Evolutionary conservation across 768 basidiomycete genomes (phyloP).

Genomic region (Mycena pura): DNA sequence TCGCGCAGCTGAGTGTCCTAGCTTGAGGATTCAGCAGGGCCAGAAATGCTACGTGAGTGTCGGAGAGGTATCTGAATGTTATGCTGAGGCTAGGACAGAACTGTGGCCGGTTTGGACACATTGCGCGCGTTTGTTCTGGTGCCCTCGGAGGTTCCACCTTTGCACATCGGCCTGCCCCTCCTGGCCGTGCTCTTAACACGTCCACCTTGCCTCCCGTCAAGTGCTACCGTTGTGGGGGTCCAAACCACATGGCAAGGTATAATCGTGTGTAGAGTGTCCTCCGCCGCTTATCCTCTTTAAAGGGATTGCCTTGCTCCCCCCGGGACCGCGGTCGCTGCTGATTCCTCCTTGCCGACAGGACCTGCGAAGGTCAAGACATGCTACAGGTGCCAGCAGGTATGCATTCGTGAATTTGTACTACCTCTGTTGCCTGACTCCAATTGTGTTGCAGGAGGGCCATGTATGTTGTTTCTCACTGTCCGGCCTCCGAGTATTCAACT

Average conservation of each 20-base stretch:
- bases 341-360: constrained; percentile 51
- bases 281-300: constrained; percentile 3
- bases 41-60: constrained; percentile 85
- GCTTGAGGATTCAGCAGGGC: constrained; percentile 70
- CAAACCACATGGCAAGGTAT: constrained; percentile 87
- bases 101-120: constrained; percentile 84
- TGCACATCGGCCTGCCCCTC: constrained; percentile 72
- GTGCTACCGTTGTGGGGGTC: constrained; percentile 89
- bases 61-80: constrained; percentile 2
- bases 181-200: constrained; percentile 77
- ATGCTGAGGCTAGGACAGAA: constrained; percentile 50
- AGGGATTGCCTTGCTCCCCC: constrained; percentile 86
- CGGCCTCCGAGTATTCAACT: not conserved
- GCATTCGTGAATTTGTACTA: no score
- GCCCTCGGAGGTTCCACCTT: constrained; percentile 51
- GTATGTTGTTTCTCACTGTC: constrained; percentile 50
- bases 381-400: constrained; percentile 88
- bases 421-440: no score
- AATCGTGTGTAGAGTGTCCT: constrained; percentile 6
- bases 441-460: constrained; percentile 89
- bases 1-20: constrained; percentile 78
- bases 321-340: constrained; percentile 52
- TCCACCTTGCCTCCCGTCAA: constrained; percentile 83
- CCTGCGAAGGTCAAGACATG: constrained; percentile 77
- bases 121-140: constrained; percentile 77